Evolutionary conservation across 495 filamentous ascomycete species (phyloP).

Genomic region (Melanomma pulvis-pyrius): DNA sequence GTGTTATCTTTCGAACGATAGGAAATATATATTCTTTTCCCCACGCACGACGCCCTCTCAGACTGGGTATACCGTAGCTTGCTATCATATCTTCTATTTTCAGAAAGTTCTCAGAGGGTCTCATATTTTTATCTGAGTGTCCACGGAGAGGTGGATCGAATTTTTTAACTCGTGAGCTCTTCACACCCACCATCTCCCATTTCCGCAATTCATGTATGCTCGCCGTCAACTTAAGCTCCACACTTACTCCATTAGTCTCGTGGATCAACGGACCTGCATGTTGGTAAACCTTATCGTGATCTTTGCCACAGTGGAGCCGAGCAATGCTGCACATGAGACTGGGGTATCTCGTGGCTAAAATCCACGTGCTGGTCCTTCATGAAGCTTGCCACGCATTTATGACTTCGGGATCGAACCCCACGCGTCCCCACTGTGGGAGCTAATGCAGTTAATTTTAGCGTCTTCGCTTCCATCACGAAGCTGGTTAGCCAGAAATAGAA

Average conservation of each 20-base stretch:
- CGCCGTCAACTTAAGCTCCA: neutral
- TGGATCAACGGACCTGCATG: neutral
- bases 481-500: too few species aligned
- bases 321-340: neutral
- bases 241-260: neutral
- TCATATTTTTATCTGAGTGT: too few species aligned
- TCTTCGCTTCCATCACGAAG: neutral
- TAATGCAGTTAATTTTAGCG: neutral
- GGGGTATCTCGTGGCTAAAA: neutral
- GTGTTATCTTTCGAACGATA: too few species aligned
- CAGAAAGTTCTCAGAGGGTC: too few species aligned
- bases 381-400: neutral
- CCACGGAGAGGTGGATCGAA: too few species aligned
- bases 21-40: too few species aligned
- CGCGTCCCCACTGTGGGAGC: neutral
- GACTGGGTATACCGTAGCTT: too few species aligned
- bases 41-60: too few species aligned
- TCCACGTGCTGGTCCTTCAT: neutral
- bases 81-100: too few species aligned
- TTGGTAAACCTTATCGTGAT: neutral
- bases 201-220: neutral
- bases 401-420: neutral
- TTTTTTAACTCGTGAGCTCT: too few species aligned
- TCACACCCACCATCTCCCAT: neutral
- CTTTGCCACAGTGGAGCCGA: neutral